Conservation (phyloP, 2,329 filamentous ascomycete species). For the Colletotrichum lini region DNA sequence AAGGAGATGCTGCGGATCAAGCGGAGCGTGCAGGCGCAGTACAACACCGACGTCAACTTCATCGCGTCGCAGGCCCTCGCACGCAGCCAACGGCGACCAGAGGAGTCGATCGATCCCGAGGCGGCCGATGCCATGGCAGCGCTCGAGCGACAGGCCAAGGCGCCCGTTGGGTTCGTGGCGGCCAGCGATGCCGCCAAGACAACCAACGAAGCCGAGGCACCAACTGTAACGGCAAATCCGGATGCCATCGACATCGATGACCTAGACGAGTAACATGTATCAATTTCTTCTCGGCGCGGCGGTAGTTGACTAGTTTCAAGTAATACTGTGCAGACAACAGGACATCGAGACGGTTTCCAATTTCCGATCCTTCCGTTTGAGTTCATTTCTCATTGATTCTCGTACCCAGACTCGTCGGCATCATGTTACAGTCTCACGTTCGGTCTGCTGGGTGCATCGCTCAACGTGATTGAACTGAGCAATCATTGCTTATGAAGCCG, state of each 20-base stretch:
- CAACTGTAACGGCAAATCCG: slow-evolving; percentile 75
- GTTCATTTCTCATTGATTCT: slow-evolving; percentile 5
- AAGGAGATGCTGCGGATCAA: slow-evolving; percentile 99
- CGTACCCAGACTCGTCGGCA: not conserved
- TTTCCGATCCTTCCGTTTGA: slow-evolving; percentile 7
- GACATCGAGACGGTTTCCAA: not conserved
- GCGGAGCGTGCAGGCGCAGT: slow-evolving; percentile 95
- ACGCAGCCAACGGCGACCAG: slow-evolving; percentile 76
- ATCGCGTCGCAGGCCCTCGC: slow-evolving; percentile 96
- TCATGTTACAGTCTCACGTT: not conserved
- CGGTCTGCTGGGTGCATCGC: not conserved
- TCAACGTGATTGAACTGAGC: not conserved
- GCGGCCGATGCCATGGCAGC: slow-evolving; percentile 88
- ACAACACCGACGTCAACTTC: slow-evolving; percentile 99
- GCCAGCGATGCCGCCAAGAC: slow-evolving; percentile 80
- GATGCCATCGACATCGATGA: slow-evolving; percentile 88
- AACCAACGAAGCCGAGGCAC: slow-evolving; percentile 64
- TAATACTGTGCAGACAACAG: slow-evolving; percentile 33
- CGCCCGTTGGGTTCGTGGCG: slow-evolving; percentile 91
- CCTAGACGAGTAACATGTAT: slow-evolving; percentile 70
- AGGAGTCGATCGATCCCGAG: slow-evolving; percentile 58
- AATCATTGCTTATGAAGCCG: not conserved
- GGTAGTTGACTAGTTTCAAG: slow-evolving; percentile 24
- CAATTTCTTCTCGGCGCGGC: slow-evolving; percentile 17
- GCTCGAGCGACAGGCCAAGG: slow-evolving; percentile 88